Percentiles rank a stretch among this genome's conserved stretches.
phyloP scores from a whole-genome alignment of 2,329 filamentous ascomycete species.

The Aspergillus pseudoglaucus region DNA sequence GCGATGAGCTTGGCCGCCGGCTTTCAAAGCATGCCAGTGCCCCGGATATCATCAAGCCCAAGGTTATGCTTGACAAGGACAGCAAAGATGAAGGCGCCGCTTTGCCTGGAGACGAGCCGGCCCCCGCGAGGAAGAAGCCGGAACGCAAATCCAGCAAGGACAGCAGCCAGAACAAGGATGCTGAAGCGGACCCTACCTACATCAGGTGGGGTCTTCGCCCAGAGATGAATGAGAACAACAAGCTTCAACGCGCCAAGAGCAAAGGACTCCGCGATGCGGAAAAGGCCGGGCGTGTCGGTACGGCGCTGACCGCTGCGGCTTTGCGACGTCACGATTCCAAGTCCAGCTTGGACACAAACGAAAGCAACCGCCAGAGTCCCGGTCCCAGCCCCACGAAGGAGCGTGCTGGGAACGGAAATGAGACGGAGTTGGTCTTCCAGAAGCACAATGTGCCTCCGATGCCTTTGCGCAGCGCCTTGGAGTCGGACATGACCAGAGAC shows the following conservation, averaged over 20 bases:
- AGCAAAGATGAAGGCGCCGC: slow-evolving; percentile 54
- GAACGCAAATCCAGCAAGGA: slow-evolving; percentile 49
- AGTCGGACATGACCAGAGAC: slow-evolving; percentile 79
- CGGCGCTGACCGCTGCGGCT: slow-evolving; percentile 55
- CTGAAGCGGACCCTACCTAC: slow-evolving; percentile 30
- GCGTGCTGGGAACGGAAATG: slow-evolving; percentile 39
- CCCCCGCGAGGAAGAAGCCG: slow-evolving; percentile 39
- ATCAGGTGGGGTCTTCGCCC: slow-evolving; percentile 43
- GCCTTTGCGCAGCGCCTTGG: slow-evolving; percentile 79
- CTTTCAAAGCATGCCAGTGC: slow-evolving; percentile 57
- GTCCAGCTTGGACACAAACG: slow-evolving; percentile 46
- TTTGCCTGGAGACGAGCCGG: slow-evolving; percentile 47
- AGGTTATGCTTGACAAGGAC: slow-evolving; percentile 53
- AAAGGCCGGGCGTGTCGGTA: slow-evolving; percentile 50
- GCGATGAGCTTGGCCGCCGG: slow-evolving; percentile 49
- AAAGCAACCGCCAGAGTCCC: slow-evolving; percentile 34
- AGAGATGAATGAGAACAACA: slow-evolving; percentile 46
- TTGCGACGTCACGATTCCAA: slow-evolving; percentile 60
- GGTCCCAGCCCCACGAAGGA: slow-evolving; percentile 25
- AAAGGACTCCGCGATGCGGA: slow-evolving; percentile 51
- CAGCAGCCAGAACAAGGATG: slow-evolving; percentile 35
- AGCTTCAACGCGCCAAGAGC: slow-evolving; percentile 48
- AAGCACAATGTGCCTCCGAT: slow-evolving; percentile 66
- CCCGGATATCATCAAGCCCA: slow-evolving; percentile 56
- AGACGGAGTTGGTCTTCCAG: slow-evolving; percentile 49